A percentile compares a stretch with the other conserved stretches of the same genome.
phyloP scores from a whole-genome alignment of 768 basidiomycete species.

The Lactarius psammicola region DNA sequence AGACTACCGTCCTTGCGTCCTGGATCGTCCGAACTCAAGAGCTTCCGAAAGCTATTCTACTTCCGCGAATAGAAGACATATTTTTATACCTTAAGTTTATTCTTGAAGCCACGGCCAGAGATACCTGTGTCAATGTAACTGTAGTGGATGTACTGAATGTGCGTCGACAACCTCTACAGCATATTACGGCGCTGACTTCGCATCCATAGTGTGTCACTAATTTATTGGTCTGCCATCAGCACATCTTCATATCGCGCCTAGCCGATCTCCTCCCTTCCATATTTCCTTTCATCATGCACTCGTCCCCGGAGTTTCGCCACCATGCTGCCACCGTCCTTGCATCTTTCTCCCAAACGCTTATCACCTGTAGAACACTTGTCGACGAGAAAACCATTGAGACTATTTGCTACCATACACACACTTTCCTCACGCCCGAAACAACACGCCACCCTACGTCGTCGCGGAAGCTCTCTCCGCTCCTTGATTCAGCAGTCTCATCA shows the following conservation, averaged over 20 bases:
- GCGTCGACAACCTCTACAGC: background rate
- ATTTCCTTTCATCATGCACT: constrained; percentile 19
- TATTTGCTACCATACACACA: constrained; percentile 16
- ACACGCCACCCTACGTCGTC: constrained; percentile 23
- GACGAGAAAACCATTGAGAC: constrained; percentile 10
- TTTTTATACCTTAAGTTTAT: constrained; percentile 12
- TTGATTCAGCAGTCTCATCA: constrained; percentile 15
- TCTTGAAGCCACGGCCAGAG: constrained; percentile 8
- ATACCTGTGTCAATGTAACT: constrained; percentile 8
- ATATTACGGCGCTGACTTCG: background rate
- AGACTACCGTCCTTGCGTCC: constrained; percentile 11
- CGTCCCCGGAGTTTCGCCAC: constrained; percentile 19
- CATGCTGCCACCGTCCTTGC: constrained; percentile 15
- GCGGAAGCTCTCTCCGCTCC: constrained; percentile 17
- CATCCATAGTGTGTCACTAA: constrained; percentile 19
- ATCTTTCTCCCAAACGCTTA: constrained; percentile 19
- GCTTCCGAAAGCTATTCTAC: constrained; percentile 16
- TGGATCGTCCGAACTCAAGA: constrained; percentile 22
- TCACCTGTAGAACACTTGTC: constrained; percentile 6
- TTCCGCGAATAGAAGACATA: constrained; percentile 15
- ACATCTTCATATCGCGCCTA: constrained; percentile 8
- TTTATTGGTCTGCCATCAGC: constrained; percentile 13
- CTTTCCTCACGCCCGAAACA: constrained; percentile 24
- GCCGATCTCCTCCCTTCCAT: constrained; percentile 19
- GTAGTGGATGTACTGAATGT: constrained; percentile 21